Conservation (phyloP, 1,284 basidiomycete species). For the Blastosporella zonata region DNA sequence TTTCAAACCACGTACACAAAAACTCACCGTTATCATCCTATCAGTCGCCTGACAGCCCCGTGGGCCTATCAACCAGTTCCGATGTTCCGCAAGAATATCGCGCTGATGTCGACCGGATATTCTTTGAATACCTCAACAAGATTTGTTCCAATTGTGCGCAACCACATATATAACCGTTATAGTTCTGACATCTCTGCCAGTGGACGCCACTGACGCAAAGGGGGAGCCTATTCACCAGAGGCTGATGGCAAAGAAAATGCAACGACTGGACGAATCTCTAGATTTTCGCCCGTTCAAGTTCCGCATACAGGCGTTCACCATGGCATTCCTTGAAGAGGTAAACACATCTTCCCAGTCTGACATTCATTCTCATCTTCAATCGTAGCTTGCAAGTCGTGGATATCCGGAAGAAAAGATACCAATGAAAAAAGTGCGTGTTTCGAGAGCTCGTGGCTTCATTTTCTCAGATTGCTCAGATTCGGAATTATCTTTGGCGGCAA, state of each 20-base stretch:
- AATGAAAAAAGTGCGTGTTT: slow-evolving; percentile 73
- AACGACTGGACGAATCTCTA: slow-evolving; percentile 88
- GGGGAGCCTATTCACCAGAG: slow-evolving; percentile 98
- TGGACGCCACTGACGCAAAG: slow-evolving; percentile 90
- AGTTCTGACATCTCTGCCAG: slow-evolving; percentile 38
- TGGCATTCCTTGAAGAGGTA: slow-evolving; percentile 92
- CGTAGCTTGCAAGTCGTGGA: slow-evolving; percentile 71
- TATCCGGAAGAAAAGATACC: slow-evolving; percentile 85
- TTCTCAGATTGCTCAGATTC: slow-evolving; percentile 57
- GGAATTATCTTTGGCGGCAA: slow-evolving; percentile 94
- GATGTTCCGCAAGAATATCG: slow-evolving; percentile 82
- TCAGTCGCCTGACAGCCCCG: slow-evolving; percentile 24
- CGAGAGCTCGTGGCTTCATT: not conserved
- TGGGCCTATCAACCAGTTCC: slow-evolving; percentile 37
- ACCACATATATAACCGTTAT: slow-evolving; percentile 4
- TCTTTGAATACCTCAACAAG: slow-evolving; percentile 85
- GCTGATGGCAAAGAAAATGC: slow-evolving; percentile 99
- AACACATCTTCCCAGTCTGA: not conserved
- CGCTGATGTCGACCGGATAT: slow-evolving; percentile 83
- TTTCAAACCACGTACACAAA: slow-evolving; percentile 12
- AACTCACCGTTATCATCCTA: slow-evolving; percentile 3
- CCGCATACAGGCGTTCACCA: slow-evolving; percentile 97
- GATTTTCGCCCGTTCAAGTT: slow-evolving; percentile 99
- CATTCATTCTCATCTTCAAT: slow-evolving; percentile 17
- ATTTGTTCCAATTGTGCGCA: slow-evolving; percentile 88